Evolutionary conservation across 2,329 filamentous ascomycete species (phyloP), one percentile per base, ranked within the genome.

Genomic region (Fusarium albosuccineum): DNA sequence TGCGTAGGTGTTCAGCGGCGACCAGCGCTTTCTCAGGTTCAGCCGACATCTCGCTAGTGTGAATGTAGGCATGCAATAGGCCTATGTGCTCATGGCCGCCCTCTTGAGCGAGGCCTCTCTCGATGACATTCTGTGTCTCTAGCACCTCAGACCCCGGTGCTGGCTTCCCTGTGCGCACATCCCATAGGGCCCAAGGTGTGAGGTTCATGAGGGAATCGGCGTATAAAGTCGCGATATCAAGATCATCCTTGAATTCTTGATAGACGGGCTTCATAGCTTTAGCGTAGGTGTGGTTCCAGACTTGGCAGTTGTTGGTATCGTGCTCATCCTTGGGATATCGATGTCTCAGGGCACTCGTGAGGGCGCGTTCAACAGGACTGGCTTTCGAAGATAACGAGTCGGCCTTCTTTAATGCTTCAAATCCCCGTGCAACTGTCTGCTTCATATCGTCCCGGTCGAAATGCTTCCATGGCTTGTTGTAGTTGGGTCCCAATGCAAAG

Each of bases 11-110:
- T 70, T 92, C 86, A 4, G 89, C 89, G 0, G 84, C 81, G 1
- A 83, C 77, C 2, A 92, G 74, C 0, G 88, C 91, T 3, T 77
- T 74, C 72, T 92, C 90, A 0, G 91, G 90, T 22, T 73, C 67
- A 1, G 54, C 57, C 0, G 91, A 93, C 91, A 93, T 93, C 73
- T 94, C 91, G 82, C 92, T 91, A 4, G 92, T 84, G 70, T 93
- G 91, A 39, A 93, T 91, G 75, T 94, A 94, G 33, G 93, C 78
- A 75, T 94, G 92, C 6, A 93, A 80, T 0, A 94, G 76, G 0
- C 91, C 92, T 0, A 92, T 89, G 70, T 96, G 92, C 7, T 79
- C 69, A 4, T 81, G 75, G 1, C 79, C 79, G 5, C 71, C 74
- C 0, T 70, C 60, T 2, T 72, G 71, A 3, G 82, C 79, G 16